These are phyloP conservation scores for Pterocarpus santalinus DNA, from an alignment of 306 rosid genomes.

Conservation along the genomic window DNA sequence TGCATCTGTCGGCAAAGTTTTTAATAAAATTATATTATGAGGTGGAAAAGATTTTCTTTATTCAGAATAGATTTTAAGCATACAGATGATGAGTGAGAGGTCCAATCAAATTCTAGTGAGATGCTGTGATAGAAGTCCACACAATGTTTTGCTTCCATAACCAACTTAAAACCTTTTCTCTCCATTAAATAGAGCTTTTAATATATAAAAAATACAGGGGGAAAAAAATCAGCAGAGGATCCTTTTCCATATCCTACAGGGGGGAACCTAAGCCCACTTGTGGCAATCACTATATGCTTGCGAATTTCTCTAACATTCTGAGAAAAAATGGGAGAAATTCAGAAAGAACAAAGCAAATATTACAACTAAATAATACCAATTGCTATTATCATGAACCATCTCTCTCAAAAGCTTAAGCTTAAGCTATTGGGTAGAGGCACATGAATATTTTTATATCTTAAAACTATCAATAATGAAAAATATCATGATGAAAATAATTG, in stretches of 20 bases:
- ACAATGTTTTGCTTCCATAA: background rate
- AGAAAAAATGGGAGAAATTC: background rate
- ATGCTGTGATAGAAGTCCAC: background rate
- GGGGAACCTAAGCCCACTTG: background rate
- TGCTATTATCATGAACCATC: too few relatives aligned
- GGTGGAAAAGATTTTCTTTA: background rate
- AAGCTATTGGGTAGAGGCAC: too few relatives aligned
- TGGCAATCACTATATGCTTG: background rate
- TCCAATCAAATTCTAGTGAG: conserved; percentile 32
- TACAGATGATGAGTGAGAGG: background rate
- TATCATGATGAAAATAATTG: background rate
- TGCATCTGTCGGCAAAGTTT: conserved; percentile 6
- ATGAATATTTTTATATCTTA: too few relatives aligned
- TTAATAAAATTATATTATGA: conserved; percentile 16
- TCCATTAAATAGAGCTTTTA: background rate
- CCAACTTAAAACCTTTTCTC: background rate
- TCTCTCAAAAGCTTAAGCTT: too few relatives aligned
- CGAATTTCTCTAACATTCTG: background rate
- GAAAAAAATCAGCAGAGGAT: background rate
- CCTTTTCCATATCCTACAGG: too few relatives aligned
- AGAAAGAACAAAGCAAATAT: conserved; percentile 13
- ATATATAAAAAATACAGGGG: background rate
- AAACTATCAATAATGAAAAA: background rate
- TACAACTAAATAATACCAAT: conserved; percentile 4
- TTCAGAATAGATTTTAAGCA: conserved; percentile 31